Evolutionary conservation across 805 yeast genomes (phyloP).

Genomic region (Nakazawaea wickerhamii): DNA sequence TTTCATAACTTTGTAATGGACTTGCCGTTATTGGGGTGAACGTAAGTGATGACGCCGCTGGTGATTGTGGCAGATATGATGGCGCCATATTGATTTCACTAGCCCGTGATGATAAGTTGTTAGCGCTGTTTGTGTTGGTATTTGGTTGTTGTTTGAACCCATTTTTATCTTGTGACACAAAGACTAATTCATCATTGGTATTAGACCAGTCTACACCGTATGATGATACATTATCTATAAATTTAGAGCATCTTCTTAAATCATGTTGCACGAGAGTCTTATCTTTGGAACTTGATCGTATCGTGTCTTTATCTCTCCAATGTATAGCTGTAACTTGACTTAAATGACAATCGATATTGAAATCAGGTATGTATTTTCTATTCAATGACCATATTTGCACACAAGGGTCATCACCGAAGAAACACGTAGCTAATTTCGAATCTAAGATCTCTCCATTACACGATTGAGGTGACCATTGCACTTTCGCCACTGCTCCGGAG

Average conservation of each 20-base stretch:
- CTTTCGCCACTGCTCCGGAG: constrained; percentile 74
- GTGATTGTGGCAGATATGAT: constrained; percentile 5
- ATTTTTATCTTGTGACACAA: constrained; percentile 43
- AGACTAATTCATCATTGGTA: constrained; percentile 41
- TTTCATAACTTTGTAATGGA: not conserved
- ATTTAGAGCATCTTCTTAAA: constrained; percentile 34
- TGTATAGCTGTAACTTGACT: constrained; percentile 52
- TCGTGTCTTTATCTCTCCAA: constrained; percentile 40
- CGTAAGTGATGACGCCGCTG: constrained; percentile 14
- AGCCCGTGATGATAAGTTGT: constrained; percentile 16
- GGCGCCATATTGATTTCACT: constrained; percentile 15
- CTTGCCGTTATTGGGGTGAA: constrained; percentile 9
- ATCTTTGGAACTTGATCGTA: constrained; percentile 51
- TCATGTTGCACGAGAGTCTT: constrained; percentile 43
- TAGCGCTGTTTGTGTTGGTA: constrained; percentile 2
- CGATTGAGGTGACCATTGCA: constrained; percentile 56
- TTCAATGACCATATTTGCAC: constrained; percentile 65
- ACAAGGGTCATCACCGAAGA: constrained; percentile 65
- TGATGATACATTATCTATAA: constrained; percentile 45
- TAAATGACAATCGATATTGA: constrained; percentile 43
- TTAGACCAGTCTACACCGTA: constrained; percentile 56
- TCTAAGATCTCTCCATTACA: constrained; percentile 37
- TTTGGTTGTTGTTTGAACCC: constrained; percentile 34
- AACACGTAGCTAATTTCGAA: constrained; percentile 70
- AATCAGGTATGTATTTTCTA: constrained; percentile 67